These are phyloP conservation scores for Tolypocladium paradoxum DNA, from an alignment of 2,329 filamentous ascomycete genomes.

Conservation along the genomic window DNA sequence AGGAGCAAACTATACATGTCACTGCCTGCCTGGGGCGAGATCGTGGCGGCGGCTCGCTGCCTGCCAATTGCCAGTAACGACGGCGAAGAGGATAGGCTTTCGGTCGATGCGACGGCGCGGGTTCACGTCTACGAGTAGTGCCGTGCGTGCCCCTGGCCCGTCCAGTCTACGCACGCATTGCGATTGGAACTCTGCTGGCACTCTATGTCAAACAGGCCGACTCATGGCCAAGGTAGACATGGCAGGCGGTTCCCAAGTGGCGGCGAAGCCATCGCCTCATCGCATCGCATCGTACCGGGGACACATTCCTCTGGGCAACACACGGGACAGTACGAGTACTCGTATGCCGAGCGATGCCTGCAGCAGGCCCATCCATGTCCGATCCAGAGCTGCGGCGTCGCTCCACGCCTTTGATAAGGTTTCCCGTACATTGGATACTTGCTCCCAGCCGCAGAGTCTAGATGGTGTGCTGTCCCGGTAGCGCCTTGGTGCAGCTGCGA, in stretches of 20 bases:
- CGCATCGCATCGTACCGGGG: not conserved
- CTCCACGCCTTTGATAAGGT: not conserved
- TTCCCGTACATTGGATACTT: not conserved
- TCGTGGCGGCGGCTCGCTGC: too few relatives aligned
- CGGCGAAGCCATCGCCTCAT: not conserved
- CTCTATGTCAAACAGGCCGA: not conserved
- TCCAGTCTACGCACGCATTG: too few relatives aligned
- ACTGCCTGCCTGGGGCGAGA: too few relatives aligned
- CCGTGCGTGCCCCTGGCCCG: not conserved
- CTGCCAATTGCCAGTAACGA: too few relatives aligned
- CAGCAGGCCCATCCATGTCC: not conserved
- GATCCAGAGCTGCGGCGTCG: not conserved
- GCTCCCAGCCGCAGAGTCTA: not conserved
- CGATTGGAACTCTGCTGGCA: not conserved
- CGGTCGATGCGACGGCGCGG: not conserved
- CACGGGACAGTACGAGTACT: too few relatives aligned
- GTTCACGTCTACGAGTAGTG: not conserved
- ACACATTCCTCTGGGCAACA: too few relatives aligned
- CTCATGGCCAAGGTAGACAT: too few relatives aligned
- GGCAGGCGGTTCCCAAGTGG: too few relatives aligned
- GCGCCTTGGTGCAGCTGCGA: not conserved
- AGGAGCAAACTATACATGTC: too few relatives aligned
- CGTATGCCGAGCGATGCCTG: not conserved
- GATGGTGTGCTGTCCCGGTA: not conserved
- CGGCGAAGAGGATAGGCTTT: too few relatives aligned